Percentiles rank a stretch among this genome's conserved stretches.
These are phyloP conservation scores for Xylaria bambusicola DNA, from an alignment of 495 filamentous ascomycete species.

Conservation along the genomic window DNA sequence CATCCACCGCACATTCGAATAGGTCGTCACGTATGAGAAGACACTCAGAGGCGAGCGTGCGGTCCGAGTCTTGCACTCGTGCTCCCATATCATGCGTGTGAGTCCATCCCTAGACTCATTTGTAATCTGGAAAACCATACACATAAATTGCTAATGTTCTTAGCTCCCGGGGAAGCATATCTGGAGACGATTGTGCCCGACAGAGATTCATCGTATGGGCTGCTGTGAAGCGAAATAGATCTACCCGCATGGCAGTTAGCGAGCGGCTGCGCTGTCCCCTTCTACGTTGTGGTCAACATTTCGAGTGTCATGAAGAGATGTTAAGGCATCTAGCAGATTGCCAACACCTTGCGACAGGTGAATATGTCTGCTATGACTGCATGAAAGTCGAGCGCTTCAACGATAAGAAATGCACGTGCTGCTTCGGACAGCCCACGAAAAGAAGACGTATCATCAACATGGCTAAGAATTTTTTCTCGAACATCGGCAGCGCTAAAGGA, in stretches of 20 bases:
- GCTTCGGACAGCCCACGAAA: conserved; percentile 47
- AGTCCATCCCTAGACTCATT: too few species aligned
- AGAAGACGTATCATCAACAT: conserved; percentile 48
- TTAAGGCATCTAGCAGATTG: conserved; percentile 47
- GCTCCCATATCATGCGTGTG: conserved; percentile 35
- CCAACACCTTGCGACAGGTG: conserved; percentile 42
- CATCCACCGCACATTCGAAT: conserved; percentile 16
- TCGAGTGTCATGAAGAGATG: conserved; percentile 48
- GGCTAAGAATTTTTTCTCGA: conserved; percentile 52
- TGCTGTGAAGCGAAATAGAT: conserved; percentile 51
- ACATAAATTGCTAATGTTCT: conserved; percentile 32
- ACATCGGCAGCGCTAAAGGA: conserved; percentile 44
- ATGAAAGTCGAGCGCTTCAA: conserved; percentile 50
- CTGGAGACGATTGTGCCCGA: conserved; percentile 46
- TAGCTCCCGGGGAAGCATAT: conserved; percentile 42
- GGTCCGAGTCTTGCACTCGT: conserved; percentile 23
- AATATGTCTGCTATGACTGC: conserved; percentile 52
- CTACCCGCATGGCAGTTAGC: conserved; percentile 39
- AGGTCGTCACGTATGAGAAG: conserved; percentile 22
- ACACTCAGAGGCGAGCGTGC: conserved; percentile 27
- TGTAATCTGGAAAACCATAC: background rate
- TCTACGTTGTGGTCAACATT: conserved; percentile 41
- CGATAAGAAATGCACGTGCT: conserved; percentile 48
- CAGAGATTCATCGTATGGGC: conserved; percentile 54
- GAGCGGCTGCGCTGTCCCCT: conserved; percentile 49